Percentiles rank a stretch among this genome's conserved stretches.
These are phyloP conservation scores for Coemansia sp. DNA, from an alignment of 371 early-diverging fungal species.

Conservation along the genomic window DNA sequence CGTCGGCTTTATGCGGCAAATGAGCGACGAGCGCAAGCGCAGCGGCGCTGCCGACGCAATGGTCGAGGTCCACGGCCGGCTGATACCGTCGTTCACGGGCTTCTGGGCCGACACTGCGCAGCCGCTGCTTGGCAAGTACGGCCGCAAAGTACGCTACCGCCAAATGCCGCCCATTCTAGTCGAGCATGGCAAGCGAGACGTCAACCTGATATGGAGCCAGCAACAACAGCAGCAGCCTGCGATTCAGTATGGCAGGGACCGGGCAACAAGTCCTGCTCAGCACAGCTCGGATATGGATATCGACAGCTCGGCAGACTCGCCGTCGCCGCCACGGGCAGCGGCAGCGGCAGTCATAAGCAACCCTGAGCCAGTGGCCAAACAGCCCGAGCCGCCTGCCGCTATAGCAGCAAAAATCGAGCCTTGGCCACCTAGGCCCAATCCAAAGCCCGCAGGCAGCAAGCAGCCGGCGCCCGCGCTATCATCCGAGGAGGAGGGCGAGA, in stretches of 20 bases:
- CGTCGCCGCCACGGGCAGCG: neutral
- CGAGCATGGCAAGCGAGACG: neutral
- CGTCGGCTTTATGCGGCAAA: conserved; percentile 37
- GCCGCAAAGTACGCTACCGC: conserved; percentile 30
- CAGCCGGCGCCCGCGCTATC: neutral
- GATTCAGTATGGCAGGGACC: neutral
- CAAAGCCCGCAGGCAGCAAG: neutral
- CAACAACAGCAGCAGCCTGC: neutral
- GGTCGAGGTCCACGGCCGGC: conserved; percentile 19
- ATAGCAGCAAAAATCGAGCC: neutral
- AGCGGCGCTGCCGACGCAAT: conserved; percentile 9
- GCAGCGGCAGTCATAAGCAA: neutral
- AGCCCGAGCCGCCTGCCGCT: neutral
- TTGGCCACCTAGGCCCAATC: neutral
- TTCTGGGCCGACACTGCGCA: conserved; percentile 35
- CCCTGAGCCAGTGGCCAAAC: too few relatives aligned
- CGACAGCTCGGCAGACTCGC: conserved; percentile 15
- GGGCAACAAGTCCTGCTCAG: conserved; percentile 3
- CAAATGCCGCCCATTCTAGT: conserved; percentile 26
- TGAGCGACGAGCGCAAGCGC: conserved; percentile 25
- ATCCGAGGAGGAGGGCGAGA: conserved; percentile 10
- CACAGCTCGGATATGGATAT: conserved; percentile 29
- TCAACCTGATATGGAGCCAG: neutral
- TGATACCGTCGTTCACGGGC: conserved; percentile 41
- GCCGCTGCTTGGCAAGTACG: conserved; percentile 30